A percentile compares a stretch with the other conserved stretches of the same genome.
These are phyloP conservation scores for Musa balbisiana DNA, from an alignment of 202 grass and related monocot genomes.

Conservation along the genomic window DNA sequence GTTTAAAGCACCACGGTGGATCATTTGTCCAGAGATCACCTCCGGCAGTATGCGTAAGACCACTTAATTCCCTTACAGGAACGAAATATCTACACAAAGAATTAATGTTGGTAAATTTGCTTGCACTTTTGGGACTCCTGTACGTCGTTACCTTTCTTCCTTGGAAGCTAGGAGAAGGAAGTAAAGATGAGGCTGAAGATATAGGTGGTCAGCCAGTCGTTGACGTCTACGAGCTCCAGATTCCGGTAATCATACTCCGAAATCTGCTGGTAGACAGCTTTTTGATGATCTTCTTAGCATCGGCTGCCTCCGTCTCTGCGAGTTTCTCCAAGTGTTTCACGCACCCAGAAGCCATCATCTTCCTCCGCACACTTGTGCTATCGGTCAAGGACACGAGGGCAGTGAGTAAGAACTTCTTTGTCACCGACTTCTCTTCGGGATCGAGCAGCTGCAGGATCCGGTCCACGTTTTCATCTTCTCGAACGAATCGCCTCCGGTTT, in stretches of 20 bases:
- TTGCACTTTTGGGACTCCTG: too few species aligned
- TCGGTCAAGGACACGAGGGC: slow-evolving; percentile 50
- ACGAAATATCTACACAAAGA: too few species aligned
- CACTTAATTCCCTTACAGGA: too few species aligned
- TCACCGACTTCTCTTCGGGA: slow-evolving; percentile 45
- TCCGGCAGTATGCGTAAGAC: too few species aligned
- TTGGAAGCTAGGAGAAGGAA: too few species aligned
- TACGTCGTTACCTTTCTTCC: too few species aligned
- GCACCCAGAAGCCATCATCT: slow-evolving; percentile 65
- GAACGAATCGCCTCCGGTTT: slow-evolving; percentile 62
- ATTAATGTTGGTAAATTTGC: too few species aligned
- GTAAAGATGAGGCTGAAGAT: too few species aligned
- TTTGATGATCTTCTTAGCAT: slow-evolving; percentile 90
- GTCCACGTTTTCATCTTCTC: slow-evolving; percentile 50
- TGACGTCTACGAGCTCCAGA: slow-evolving; percentile 41
- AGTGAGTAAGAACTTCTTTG: slow-evolving; percentile 60
- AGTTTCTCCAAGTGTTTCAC: slow-evolving; percentile 65
- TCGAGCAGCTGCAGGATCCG: slow-evolving; percentile 49
- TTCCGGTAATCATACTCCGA: slow-evolving; percentile 64
- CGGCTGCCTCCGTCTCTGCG: slow-evolving; percentile 47
- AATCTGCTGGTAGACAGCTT: slow-evolving; percentile 73
- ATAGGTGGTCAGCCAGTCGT: too few species aligned
- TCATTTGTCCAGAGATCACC: too few species aligned
- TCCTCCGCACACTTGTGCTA: slow-evolving; percentile 63
- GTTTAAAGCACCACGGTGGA: too few species aligned